Evolutionary conservation across 495 filamentous ascomycete species (phyloP), one percentile per base, ranked within the genome.

Genomic region (Penicillium atrosanguineum): DNA sequence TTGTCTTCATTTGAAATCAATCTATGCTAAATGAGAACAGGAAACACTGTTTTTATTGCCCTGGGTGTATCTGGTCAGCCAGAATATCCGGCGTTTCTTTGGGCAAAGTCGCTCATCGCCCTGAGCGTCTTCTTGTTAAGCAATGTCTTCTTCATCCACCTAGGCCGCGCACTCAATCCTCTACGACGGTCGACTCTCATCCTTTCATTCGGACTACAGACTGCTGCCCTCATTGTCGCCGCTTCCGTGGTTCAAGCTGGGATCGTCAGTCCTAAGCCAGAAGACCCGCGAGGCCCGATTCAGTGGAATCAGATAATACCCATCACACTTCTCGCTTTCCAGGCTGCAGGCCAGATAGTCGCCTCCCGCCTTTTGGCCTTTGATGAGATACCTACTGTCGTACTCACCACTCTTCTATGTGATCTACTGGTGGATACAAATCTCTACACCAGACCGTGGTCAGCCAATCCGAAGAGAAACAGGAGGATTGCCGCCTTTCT

Each of bases 381-480:
- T 37, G 77, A 80, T 51, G 87, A 90, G 67, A 79, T 90, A 20
- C 87, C 87, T 0, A 87, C 85, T 0, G 85, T 84, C 12, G 87
- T 90, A 3, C 67, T 89, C 48, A 90, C 87, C 0, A 83, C 77
- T 25, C 68, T 88, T 38, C 75, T 88, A 36, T 86, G 82, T 58
- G 86, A 88, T 55, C 59, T 89, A 1, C 53, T 75, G 4, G 57
- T 71, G 2, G 72, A 75, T 47, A 56, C 63, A 15, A 65, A 69
- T 1, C 44, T 74, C 4, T 64, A 48, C 16, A 42, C 54, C 0
- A 50, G 51, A 20, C 50, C 59, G 15, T 62, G 56, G 39, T 64
- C 60, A 36, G 61, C 46, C 1, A 73, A 73, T 34, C 60, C 59
- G 0, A 69, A 64, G 42, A 60, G 70, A 3, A 72, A 75, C 40